These are phyloP conservation scores for Didymella exigua DNA, from an alignment of 2,329 filamentous ascomycete genomes.

Conservation along the genomic window DNA sequence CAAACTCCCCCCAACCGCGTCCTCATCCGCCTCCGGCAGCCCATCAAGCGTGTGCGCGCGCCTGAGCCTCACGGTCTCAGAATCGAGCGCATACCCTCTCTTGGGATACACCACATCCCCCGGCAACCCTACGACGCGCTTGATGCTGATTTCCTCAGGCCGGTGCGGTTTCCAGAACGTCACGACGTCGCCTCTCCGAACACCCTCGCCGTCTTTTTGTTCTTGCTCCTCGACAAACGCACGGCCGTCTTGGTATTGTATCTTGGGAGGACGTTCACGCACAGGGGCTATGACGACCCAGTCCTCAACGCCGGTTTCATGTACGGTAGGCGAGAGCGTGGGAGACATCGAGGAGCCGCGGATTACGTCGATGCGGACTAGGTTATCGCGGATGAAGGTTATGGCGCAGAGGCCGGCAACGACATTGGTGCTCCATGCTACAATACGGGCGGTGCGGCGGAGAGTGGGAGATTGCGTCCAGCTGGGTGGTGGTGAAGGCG, in stretches of 20 bases:
- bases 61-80: slow-evolving; percentile 9
- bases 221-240: not conserved
- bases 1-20: slow-evolving; percentile 16
- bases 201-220: slow-evolving; percentile 30
- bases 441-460: slow-evolving; percentile 15
- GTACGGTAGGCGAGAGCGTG: slow-evolving; percentile 50
- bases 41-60: slow-evolving; percentile 35
- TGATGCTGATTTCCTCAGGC: slow-evolving; percentile 73
- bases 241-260: slow-evolving; percentile 13
- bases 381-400: slow-evolving; percentile 50
- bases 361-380: slow-evolving; percentile 47
- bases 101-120: slow-evolving; percentile 71
- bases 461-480: slow-evolving; percentile 14
- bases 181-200: slow-evolving; percentile 53
- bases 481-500: slow-evolving; percentile 8
- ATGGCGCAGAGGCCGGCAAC: slow-evolving; percentile 23
- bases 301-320: slow-evolving; percentile 49
- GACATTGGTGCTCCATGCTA: slow-evolving; percentile 22
- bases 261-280: slow-evolving; percentile 21
- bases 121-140: slow-evolving; percentile 80
- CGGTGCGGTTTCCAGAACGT: slow-evolving; percentile 63
- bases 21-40: slow-evolving; percentile 31
- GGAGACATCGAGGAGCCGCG: slow-evolving; percentile 54
- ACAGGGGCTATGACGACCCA: slow-evolving; percentile 45
- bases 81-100: slow-evolving; percentile 54